These are phyloP conservation scores for Solanum arcanum DNA, from an alignment of 257 asterid species.

Conservation along the genomic window DNA sequence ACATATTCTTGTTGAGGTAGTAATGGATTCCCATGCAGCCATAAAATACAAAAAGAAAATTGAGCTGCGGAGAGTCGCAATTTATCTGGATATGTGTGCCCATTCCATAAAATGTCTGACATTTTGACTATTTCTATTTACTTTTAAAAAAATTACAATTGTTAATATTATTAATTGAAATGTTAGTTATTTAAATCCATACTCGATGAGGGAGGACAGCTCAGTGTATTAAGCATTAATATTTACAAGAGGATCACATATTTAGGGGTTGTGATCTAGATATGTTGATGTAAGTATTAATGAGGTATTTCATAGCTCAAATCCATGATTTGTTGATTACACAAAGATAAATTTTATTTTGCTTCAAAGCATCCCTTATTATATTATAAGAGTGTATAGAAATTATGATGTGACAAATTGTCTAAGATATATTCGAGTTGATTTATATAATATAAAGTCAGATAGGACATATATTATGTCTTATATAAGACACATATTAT, in stretches of 20 bases:
- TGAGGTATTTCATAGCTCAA: too few species aligned
- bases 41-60: background rate
- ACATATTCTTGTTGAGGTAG: background rate
- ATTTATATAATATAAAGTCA: too few species aligned
- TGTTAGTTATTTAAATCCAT: background rate
- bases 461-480: too few species aligned
- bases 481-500: too few species aligned
- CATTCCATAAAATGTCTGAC: background rate
- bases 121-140: background rate
- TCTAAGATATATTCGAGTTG: background rate
- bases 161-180: background rate
- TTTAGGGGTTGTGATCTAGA: background rate
- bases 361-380: accelerated
- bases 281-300: background rate
- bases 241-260: background rate
- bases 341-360: too few species aligned
- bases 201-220: accelerated
- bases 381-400: background rate
- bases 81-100: background rate
- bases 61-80: background rate
- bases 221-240: background rate
- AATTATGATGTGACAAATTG: background rate
- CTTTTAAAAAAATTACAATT: background rate
- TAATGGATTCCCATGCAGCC: background rate
- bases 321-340: too few species aligned